A percentile compares a stretch with the other conserved stretches of the same genome.
Evolutionary conservation across 495 filamentous ascomycete species (phyloP).

Genomic region (Hypoxylon fragiforme): DNA sequence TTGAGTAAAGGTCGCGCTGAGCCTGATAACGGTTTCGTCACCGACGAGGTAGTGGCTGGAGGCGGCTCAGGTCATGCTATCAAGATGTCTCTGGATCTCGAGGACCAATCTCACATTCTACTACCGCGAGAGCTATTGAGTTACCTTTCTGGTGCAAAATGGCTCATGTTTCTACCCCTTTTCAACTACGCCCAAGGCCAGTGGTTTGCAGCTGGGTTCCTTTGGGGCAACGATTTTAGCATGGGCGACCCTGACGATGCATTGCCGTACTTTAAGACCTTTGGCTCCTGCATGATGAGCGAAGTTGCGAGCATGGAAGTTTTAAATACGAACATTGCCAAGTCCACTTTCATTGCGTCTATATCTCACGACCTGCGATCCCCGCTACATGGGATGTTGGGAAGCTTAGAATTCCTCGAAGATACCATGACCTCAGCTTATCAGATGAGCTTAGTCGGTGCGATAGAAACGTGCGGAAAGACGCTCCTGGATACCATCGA

Average conservation of each 20-base stretch:
- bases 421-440: constrained; percentile 54
- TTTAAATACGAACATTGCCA: constrained; percentile 50
- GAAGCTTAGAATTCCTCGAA: constrained; percentile 70
- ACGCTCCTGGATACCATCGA: constrained; percentile 81
- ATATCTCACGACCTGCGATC: constrained; percentile 79
- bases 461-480: constrained; percentile 72
- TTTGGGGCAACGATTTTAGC: constrained; percentile 60
- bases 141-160: constrained; percentile 56
- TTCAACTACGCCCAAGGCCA: constrained; percentile 71
- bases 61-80: constrained; percentile 8
- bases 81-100: neutral
- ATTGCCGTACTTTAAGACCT: constrained; percentile 52
- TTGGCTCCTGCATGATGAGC: constrained; percentile 63
- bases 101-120: constrained; percentile 13
- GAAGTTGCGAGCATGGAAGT: constrained; percentile 59
- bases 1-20: constrained; percentile 22
- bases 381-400: constrained; percentile 76
- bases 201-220: constrained; percentile 71
- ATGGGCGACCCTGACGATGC: constrained; percentile 42
- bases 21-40: constrained; percentile 8
- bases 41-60: constrained; percentile 21
- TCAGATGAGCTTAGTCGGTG: constrained; percentile 69
- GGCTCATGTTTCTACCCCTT: constrained; percentile 62
- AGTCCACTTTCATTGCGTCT: constrained; percentile 71
- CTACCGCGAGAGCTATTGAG: constrained; percentile 28